phyloP scores from a whole-genome alignment of 345 rosid genomes.

The Excoecaria cochinchinensis region DNA sequence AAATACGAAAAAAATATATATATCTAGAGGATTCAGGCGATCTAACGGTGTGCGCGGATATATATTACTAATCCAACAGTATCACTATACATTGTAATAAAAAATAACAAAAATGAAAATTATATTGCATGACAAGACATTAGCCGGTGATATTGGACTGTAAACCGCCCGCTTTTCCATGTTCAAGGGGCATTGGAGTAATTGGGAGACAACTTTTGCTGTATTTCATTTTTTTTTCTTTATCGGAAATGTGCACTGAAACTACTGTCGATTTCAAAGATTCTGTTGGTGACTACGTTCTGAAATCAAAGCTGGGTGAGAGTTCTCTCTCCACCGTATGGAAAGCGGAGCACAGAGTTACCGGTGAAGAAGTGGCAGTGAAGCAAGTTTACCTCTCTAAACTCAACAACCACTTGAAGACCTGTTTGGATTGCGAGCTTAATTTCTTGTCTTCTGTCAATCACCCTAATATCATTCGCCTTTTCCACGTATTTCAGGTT shows the following conservation, averaged over 20 bases:
- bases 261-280: slow-evolving; percentile 4
- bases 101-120: too few species aligned
- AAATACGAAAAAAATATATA: too few species aligned
- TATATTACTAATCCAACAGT: too few species aligned
- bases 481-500: slow-evolving; percentile 45
- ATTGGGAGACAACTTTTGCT: too few species aligned
- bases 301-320: slow-evolving; percentile 54
- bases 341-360: slow-evolving; percentile 42
- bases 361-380: slow-evolving; percentile 53
- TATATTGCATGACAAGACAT: too few species aligned
- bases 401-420: slow-evolving; percentile 46
- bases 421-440: slow-evolving; percentile 52
- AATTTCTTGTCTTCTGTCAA: slow-evolving; percentile 53
- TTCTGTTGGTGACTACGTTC: slow-evolving; percentile 28
- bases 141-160: too few species aligned
- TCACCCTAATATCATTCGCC: slow-evolving; percentile 66
- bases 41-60: too few species aligned
- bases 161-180: too few species aligned
- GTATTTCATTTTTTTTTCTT: neutral
- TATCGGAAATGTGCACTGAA: slow-evolving; percentile 19
- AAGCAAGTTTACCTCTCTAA: slow-evolving; percentile 56
- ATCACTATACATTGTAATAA: too few species aligned
- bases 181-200: too few species aligned
- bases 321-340: slow-evolving; percentile 48
- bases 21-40: too few species aligned